Percentiles rank a stretch among this genome's conserved stretches.
These are phyloP conservation scores for Calocybe indica DNA, from an alignment of 768 basidiomycete species.

Conservation along the genomic window DNA sequence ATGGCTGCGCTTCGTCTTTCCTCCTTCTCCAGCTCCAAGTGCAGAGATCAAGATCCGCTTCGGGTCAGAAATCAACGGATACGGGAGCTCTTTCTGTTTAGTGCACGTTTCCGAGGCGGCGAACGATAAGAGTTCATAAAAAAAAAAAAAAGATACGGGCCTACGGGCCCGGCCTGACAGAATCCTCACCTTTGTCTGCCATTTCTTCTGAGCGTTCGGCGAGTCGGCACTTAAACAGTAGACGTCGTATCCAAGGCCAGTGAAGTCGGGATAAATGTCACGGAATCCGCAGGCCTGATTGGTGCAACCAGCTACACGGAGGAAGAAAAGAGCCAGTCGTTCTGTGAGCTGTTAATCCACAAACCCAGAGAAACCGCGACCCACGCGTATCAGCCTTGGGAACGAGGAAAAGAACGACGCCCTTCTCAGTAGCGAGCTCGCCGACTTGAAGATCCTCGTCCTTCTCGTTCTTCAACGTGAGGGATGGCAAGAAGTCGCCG, in stretches of 20 bases:
- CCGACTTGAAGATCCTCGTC: constrained; percentile 70
- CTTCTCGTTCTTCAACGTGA: constrained; percentile 81
- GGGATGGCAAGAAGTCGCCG: constrained; percentile 68
- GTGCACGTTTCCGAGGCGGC: no score
- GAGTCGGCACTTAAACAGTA: constrained; percentile 84
- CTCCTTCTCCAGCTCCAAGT: constrained; percentile 75
- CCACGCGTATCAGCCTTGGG: constrained; percentile 83
- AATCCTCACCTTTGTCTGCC: constrained; percentile 73
- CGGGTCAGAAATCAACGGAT: constrained; percentile 86
- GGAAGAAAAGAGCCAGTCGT: neutral
- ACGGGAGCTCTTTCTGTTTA: constrained; percentile 74
- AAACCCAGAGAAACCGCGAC: constrained; percentile 15
- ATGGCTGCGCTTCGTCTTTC: constrained; percentile 86
- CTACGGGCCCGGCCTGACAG: neutral
- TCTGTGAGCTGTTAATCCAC: neutral
- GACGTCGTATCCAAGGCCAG: constrained; percentile 59
- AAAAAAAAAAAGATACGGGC: neutral
- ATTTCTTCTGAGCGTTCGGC: constrained; percentile 68
- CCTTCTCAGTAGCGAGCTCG: constrained; percentile 58
- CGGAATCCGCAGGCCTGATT: constrained; percentile 90
- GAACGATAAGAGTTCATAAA: neutral
- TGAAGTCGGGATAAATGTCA: constrained; percentile 76
- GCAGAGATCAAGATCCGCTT: constrained; percentile 72
- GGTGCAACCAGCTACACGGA: constrained; percentile 73
- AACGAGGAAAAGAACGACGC: constrained; percentile 77